These are phyloP conservation scores for Sphaerobolus stellatus DNA, from an alignment of 1,284 basidiomycete genomes.

Conservation along the genomic window DNA sequence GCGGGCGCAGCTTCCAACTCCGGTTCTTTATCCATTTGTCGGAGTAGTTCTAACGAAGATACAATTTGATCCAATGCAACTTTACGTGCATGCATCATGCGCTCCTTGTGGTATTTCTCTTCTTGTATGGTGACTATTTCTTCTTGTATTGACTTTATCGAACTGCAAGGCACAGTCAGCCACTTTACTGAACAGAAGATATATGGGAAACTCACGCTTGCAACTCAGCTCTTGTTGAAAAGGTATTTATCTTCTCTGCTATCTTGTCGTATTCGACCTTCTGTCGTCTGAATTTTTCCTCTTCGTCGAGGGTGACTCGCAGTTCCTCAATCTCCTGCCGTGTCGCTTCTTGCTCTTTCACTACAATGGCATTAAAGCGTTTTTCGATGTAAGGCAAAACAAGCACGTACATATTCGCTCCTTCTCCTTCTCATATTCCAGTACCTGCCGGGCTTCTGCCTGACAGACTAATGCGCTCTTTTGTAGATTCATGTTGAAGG, in stretches of 20 bases:
- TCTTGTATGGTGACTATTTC: conserved; percentile 66
- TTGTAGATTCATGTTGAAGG: conserved; percentile 69
- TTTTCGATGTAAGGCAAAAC: not conserved
- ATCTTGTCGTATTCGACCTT: conserved; percentile 84
- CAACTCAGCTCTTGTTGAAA: conserved; percentile 71
- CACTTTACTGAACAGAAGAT: not conserved
- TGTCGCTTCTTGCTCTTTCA: conserved; percentile 64
- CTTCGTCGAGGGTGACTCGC: conserved; percentile 71
- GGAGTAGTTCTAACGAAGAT: conserved; percentile 55
- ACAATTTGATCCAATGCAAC: conserved; percentile 64
- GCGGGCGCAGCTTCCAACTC: conserved; percentile 53
- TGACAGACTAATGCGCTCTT: conserved; percentile 79
- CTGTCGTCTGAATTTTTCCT: conserved; percentile 65
- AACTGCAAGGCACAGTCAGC: conserved; percentile 38
- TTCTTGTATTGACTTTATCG: conserved; percentile 67
- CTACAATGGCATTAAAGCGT: conserved; percentile 36
- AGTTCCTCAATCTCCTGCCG: conserved; percentile 71
- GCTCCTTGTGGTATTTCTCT: conserved; percentile 16
- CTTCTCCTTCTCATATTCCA: conserved; percentile 72
- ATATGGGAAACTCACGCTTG: conserved; percentile 52
- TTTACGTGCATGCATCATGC: conserved; percentile 62
- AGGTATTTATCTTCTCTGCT: conserved; percentile 76
- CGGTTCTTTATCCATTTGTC: conserved; percentile 64
- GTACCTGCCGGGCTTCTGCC: conserved; percentile 76
- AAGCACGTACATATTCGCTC: conserved; percentile 62